Evolutionary conservation across 2,329 filamentous ascomycete genomes (phyloP).

Genomic region (Cercospora sp.): DNA sequence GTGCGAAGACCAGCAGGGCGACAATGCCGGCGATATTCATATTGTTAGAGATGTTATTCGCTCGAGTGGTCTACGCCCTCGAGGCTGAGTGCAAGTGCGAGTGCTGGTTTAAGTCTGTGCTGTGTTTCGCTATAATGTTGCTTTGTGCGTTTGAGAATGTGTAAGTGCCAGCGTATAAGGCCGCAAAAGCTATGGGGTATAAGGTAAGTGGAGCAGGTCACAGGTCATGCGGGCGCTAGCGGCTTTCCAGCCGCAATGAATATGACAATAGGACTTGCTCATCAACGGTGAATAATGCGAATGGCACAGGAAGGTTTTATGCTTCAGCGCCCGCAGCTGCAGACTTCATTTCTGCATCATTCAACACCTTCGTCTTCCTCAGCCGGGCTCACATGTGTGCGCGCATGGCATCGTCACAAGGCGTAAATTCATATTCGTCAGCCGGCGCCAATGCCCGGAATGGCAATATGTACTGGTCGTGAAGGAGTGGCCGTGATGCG

Average conservation of each 20-base stretch:
- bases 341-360: neutral
- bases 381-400: constrained; percentile 11
- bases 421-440: constrained; percentile 19
- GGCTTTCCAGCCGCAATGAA: constrained; percentile 5
- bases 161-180: constrained; percentile 5
- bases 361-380: neutral
- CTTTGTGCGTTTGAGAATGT: constrained; percentile 4
- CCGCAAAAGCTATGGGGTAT: constrained; percentile 6
- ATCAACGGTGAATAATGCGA: constrained; percentile 11
- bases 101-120: neutral
- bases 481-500: constrained; percentile 19
- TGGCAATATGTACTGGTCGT: constrained; percentile 10
- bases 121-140: neutral
- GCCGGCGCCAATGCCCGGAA: constrained; percentile 23
- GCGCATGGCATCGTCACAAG: constrained; percentile 30
- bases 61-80: neutral
- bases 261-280: constrained; percentile 14
- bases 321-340: neutral
- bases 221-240: constrained; percentile 11
- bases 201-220: neutral
- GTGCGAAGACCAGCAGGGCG: constrained; percentile 27
- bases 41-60: constrained; percentile 7
- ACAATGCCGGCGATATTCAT: constrained; percentile 22
- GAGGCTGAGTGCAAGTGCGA: neutral
- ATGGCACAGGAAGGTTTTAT: constrained; percentile 20